Evolutionary conservation across 768 basidiomycete species (phyloP), one percentile per base, ranked within the genome.

Genomic region (Kwoniella newhampshirensis): DNA sequence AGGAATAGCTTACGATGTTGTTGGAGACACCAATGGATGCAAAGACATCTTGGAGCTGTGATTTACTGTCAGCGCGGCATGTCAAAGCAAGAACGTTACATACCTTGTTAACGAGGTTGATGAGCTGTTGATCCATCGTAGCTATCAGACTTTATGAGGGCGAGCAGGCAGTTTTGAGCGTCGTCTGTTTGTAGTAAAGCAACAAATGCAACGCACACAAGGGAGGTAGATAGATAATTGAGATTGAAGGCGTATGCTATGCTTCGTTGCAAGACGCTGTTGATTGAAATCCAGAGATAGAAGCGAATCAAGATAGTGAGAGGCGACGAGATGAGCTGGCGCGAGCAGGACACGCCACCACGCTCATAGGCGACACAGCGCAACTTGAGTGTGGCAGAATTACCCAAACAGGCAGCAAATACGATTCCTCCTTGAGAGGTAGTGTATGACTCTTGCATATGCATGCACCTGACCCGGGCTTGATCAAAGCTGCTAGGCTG

Each of bases 61-160:
- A 26, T 13, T 23, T 12, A 27, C 20, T 25, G 54, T 40, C 30
- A 42, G 36, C 39, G 50, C 56, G 48, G 58, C 52, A 20, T 54
- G 50, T 26, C 27, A 23, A 50, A 15, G 27, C 36, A 32, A 18
- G 35, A 28, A 41, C 15, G n/a, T 21, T 47, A 44, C 73, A 45
- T 23, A 73, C 77, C 75, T 78, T 78, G 71, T 78, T 78, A 64
- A 78, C 72, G 54, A 78, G 72, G 48, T 56, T 63, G 68, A 78
- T 78, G 47, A 78, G 73, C 62, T 74, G 71, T 54, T 77, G 71
- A 64, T 78, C 77, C 76, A 77, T 78, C 32, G 40, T 56, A 43
- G 15, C 45, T 46, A 25, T 46, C 36, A 3, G 17, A 37, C 7
- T 12, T 36, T 25, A n/a, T n/a, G n/a, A n/a, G n/a, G n/a, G n/a